Conservation (phyloP, 106 monocot genomes). For the Dactylorhiza incarnata region DNA sequence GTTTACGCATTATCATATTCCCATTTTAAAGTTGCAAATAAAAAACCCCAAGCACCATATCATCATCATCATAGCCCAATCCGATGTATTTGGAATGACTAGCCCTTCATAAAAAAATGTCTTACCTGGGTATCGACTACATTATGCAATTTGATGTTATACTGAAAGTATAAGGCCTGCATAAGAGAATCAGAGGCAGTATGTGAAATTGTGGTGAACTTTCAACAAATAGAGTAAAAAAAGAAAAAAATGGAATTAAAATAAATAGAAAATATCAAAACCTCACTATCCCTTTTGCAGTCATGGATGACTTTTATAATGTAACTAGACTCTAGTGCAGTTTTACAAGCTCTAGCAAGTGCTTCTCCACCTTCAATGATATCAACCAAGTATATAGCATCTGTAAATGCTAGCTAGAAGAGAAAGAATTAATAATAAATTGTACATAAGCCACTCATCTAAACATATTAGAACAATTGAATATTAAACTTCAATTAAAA, state of each 20-base stretch:
- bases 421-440: conserved; percentile 8
- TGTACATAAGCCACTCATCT: neutral
- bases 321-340: conserved; percentile 75
- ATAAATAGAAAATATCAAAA: conserved; percentile 16
- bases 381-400: conserved; percentile 92
- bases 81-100: neutral
- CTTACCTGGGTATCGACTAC: conserved; percentile 88
- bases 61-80: no score
- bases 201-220: neutral
- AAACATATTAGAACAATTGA: neutral
- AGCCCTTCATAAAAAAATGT: neutral
- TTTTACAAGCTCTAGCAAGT: conserved; percentile 83
- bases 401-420: conserved; percentile 72
- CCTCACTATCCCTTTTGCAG: conserved; percentile 96
- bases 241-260: neutral
- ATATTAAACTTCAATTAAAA: neutral
- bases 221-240: conserved; percentile 5
- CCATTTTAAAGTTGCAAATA: neutral
- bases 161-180: conserved; percentile 91
- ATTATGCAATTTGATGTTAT: conserved; percentile 83
- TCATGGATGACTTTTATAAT: conserved; percentile 95
- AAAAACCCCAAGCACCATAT: no score
- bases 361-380: conserved; percentile 65
- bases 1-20: neutral
- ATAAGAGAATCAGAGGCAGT: neutral